Conservation (phyloP, 2,329 filamentous ascomycete species). For the Sclerotinia borealis region DNA sequence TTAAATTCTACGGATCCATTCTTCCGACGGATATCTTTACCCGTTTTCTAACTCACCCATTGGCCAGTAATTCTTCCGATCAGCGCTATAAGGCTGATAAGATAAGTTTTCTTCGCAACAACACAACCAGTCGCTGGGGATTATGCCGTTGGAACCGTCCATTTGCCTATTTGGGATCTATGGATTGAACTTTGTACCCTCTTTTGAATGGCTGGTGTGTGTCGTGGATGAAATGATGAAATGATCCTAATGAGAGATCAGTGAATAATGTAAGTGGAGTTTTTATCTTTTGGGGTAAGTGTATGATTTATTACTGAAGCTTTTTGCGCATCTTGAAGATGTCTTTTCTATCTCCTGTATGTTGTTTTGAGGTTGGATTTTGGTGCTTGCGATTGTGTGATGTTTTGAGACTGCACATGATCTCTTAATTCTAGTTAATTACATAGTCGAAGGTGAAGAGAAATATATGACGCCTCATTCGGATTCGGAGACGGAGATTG, state of each 20-base stretch:
- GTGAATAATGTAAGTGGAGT: not conserved
- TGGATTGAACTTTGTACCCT: too few species aligned
- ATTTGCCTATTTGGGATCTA: not conserved
- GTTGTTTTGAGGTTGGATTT: not conserved
- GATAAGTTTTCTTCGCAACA: not conserved
- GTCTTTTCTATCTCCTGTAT: not conserved
- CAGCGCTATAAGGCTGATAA: not conserved
- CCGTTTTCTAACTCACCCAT: not conserved
- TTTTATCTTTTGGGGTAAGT: not conserved
- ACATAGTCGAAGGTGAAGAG: not conserved
- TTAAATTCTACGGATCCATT: not conserved
- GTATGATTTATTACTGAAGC: not conserved
- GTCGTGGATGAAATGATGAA: not conserved
- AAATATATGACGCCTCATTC: constrained; percentile 1
- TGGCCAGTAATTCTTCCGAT: not conserved
- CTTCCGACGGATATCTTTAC: not conserved
- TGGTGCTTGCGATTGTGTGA: not conserved
- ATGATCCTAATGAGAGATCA: not conserved
- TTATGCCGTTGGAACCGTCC: not conserved
- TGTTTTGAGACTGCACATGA: not conserved
- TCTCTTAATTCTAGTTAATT: not conserved
- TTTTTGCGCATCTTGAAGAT: not conserved
- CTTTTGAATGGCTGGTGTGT: not conserved
- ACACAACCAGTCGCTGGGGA: not conserved
- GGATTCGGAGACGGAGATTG: not conserved